A percentile compares a stretch with the other conserved stretches of the same genome.
Conservation (phyloP, 1,284 basidiomycete genomes). For the Cystobasidium slooffiae region DNA sequence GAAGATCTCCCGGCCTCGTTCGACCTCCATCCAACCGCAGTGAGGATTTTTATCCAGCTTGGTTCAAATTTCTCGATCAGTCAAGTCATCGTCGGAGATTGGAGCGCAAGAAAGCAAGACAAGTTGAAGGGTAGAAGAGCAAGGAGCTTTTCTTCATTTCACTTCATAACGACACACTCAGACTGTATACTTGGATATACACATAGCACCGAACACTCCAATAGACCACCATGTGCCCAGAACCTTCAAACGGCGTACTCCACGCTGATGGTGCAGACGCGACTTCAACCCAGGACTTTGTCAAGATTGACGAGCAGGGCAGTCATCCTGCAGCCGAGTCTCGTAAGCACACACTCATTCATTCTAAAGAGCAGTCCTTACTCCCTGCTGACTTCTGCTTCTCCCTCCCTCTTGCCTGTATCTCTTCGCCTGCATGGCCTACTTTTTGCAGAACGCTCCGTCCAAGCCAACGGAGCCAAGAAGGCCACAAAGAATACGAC, state of each 20-base stretch:
- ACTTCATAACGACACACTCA: not conserved
- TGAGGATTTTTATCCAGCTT: no score
- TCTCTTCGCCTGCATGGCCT: not conserved
- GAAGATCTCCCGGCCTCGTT: no score
- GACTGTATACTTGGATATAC: no score
- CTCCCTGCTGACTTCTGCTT: not conserved
- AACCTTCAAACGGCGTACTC: slow-evolving; percentile 34
- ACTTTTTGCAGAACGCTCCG: slow-evolving; percentile 19
- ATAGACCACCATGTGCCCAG: slow-evolving; percentile 30
- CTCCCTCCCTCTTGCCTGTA: not conserved
- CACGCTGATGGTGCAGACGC: slow-evolving; percentile 31
- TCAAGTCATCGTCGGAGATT: no score
- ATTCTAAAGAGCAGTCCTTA: no score
- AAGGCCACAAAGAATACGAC: slow-evolving; percentile 27
- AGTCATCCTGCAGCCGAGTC: slow-evolving; percentile 28
- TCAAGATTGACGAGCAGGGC: slow-evolving; percentile 38
- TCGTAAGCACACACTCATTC: no score
- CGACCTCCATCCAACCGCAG: no score
- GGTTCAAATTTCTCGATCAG: no score
- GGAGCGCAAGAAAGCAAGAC: no score
- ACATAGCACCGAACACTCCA: not conserved
- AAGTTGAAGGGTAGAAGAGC: not conserved
- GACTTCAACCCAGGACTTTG: slow-evolving; percentile 7
- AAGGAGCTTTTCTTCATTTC: not conserved
- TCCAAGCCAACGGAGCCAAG: slow-evolving; percentile 8